phyloP scores from a whole-genome alignment of 768 basidiomycete genomes.

The Naganishia antarctica region DNA sequence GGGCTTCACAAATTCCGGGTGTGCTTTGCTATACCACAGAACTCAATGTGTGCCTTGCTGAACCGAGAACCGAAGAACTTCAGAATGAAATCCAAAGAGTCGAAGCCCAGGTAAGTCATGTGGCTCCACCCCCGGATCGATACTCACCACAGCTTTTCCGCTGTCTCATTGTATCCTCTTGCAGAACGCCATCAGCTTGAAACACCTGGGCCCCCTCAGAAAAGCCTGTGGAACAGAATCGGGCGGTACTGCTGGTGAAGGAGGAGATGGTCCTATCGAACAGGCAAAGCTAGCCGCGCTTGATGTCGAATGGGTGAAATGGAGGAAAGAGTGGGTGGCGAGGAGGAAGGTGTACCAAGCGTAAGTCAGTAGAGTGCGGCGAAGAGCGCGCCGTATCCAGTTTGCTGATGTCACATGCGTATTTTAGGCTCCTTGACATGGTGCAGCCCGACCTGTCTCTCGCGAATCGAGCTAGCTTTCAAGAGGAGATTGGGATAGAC shows the following conservation, averaged over 20 bases:
- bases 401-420: background rate
- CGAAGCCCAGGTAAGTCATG: slow-evolving; percentile 55
- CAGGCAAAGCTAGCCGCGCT: slow-evolving; percentile 65
- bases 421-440: slow-evolving; percentile 65
- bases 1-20: no score
- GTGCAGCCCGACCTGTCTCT: slow-evolving; percentile 65
- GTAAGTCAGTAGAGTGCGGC: slow-evolving; percentile 53
- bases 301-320: slow-evolving; percentile 69
- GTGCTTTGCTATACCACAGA: no score
- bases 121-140: background rate
- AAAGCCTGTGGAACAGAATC: background rate
- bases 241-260: background rate
- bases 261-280: slow-evolving; percentile 52
- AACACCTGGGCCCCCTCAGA: slow-evolving; percentile 36
- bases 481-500: slow-evolving; percentile 77
- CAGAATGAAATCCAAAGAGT: slow-evolving; percentile 56
- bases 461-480: slow-evolving; percentile 61
- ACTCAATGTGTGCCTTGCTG: slow-evolving; percentile 59
- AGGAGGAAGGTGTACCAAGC: slow-evolving; percentile 69
- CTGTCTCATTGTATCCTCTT: slow-evolving; percentile 22
- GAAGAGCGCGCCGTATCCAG: background rate
- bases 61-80: slow-evolving; percentile 68
- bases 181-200: slow-evolving; percentile 35
- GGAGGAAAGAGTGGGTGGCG: slow-evolving; percentile 74
- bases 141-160: slow-evolving; percentile 26